phyloP scores from a whole-genome alignment of 768 basidiomycete species.

The Boletus eberwhitei region DNA sequence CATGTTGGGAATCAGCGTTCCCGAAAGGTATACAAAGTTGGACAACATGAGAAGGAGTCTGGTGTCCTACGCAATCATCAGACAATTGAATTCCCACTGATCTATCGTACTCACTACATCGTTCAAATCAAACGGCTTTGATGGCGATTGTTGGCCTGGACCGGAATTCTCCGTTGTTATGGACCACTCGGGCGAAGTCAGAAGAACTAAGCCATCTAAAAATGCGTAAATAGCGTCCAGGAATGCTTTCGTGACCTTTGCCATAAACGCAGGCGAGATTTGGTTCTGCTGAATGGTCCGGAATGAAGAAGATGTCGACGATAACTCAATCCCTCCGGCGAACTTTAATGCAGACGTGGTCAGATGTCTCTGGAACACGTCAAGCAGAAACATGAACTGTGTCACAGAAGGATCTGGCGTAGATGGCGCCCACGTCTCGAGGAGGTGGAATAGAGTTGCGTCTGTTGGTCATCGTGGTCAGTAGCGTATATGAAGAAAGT shows the following conservation, averaged over 20 bases:
- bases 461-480: slow-evolving; percentile 47
- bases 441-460: slow-evolving; percentile 71
- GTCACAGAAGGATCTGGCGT: slow-evolving; percentile 64
- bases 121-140: slow-evolving; percentile 48
- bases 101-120: slow-evolving; percentile 48
- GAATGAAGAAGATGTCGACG: slow-evolving; percentile 43
- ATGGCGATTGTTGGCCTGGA: slow-evolving; percentile 19
- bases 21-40: slow-evolving; percentile 78
- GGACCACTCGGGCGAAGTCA: slow-evolving; percentile 71
- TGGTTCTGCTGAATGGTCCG: slow-evolving; percentile 57
- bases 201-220: slow-evolving; percentile 78
- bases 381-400: slow-evolving; percentile 71
- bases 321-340: slow-evolving; percentile 69
- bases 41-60: slow-evolving; percentile 86
- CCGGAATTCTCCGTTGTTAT: slow-evolving; percentile 11
- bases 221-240: slow-evolving; percentile 82
- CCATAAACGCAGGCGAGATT: slow-evolving; percentile 59
- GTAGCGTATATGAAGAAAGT: neutral
- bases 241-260: slow-evolving; percentile 81
- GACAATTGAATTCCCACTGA: neutral
- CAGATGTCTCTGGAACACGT: slow-evolving; percentile 76
- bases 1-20: slow-evolving; percentile 71
- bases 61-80: slow-evolving; percentile 57
- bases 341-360: slow-evolving; percentile 75
- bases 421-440: slow-evolving; percentile 83